Conservation (phyloP, 306 rosid species). For the Cucurbita moschata region DNA sequence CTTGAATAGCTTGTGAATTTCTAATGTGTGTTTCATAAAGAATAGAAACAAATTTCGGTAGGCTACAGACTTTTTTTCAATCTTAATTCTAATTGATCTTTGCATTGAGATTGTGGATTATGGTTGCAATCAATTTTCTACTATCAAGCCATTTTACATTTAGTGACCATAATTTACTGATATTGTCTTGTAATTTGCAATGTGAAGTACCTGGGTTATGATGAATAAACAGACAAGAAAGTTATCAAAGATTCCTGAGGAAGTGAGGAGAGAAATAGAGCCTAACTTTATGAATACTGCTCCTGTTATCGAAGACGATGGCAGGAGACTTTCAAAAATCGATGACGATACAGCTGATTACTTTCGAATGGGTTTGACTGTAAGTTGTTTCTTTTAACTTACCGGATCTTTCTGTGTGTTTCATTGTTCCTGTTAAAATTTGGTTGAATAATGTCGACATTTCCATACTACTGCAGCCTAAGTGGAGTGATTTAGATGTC, state of each 20-base stretch:
- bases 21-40: not conserved
- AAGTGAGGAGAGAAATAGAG: slow-evolving; percentile 76
- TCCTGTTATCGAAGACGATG: slow-evolving; percentile 78
- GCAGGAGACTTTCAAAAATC: slow-evolving; percentile 61
- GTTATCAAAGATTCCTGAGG: slow-evolving; percentile 73
- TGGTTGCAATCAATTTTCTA: not conserved
- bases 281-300: slow-evolving; percentile 48
- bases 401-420: not conserved
- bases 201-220: slow-evolving; percentile 87
- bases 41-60: not conserved
- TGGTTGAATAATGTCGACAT: not conserved
- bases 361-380: slow-evolving; percentile 55
- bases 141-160: not conserved
- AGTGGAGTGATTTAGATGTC: slow-evolving; percentile 85
- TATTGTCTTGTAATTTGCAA: not conserved
- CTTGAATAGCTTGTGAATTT: not conserved
- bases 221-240: slow-evolving; percentile 90
- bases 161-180: not conserved
- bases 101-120: not conserved
- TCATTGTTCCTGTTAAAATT: not conserved
- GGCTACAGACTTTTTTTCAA: not conserved
- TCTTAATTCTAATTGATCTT: not conserved
- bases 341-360: slow-evolving; percentile 55
- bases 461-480: slow-evolving; percentile 45
- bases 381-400: slow-evolving; percentile 24